A percentile compares a stretch with the other conserved stretches of the same genome.
Evolutionary conservation across 2,329 filamentous ascomycete genomes (phyloP).

Genomic region (Xylariaceae sp.): DNA sequence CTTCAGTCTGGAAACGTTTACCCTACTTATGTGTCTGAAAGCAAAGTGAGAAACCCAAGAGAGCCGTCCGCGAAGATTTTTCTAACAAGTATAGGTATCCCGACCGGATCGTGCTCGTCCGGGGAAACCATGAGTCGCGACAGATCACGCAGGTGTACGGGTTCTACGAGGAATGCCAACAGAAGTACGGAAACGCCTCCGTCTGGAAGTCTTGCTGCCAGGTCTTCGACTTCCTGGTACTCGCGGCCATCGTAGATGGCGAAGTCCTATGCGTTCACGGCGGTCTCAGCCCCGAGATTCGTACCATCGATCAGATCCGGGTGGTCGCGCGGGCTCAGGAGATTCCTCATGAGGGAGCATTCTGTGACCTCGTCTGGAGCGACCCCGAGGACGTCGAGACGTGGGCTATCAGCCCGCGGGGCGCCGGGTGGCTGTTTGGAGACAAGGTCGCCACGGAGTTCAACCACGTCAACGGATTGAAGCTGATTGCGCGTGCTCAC

Average conservation of each 20-base stretch:
- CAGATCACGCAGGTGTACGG: conserved; percentile 98
- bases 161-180: conserved; percentile 97
- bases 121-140: conserved; percentile 96
- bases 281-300: conserved; percentile 84
- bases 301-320: conserved; percentile 98
- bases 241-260: conserved; percentile 96
- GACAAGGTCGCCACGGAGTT: conserved; percentile 98
- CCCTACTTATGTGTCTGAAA: conserved; percentile 93
- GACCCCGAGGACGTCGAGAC: conserved; percentile 97
- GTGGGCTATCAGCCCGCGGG: conserved; percentile 90
- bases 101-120: conserved; percentile 90
- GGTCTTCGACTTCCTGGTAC: conserved; percentile 96
- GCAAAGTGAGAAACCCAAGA: conserved; percentile 52
- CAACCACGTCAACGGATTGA: conserved; percentile 94
- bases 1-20: conserved; percentile 98
- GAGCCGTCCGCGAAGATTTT: neutral
- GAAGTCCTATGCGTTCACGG: conserved; percentile 99
- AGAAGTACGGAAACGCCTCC: conserved; percentile 97
- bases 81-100: conserved; percentile 71
- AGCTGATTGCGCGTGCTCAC: conserved; percentile 94
- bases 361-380: conserved; percentile 98
- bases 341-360: conserved; percentile 96
- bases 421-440: conserved; percentile 97
- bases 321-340: conserved; percentile 97
- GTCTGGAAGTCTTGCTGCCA: conserved; percentile 99